phyloP scores from a whole-genome alignment of 345 rosid genomes.

The Lenwebbia sp. region DNA sequence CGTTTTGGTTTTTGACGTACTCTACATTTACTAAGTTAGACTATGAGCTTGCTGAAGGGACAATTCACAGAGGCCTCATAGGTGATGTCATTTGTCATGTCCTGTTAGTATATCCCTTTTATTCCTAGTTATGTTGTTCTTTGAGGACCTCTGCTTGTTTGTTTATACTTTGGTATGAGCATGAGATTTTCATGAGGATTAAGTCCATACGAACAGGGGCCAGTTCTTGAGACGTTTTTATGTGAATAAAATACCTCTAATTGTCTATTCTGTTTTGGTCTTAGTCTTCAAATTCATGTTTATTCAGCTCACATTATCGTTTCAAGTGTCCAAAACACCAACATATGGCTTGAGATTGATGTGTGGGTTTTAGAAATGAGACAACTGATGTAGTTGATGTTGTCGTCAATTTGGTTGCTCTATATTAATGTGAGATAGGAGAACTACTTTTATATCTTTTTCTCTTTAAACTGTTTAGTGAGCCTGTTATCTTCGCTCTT shows the following conservation, averaged over 20 bases:
- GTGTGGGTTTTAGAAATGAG: neutral
- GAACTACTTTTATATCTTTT: no score
- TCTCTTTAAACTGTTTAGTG: no score
- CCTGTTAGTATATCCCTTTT: neutral
- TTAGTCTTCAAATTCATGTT: no score
- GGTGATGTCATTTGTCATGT: neutral
- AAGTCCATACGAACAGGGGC: neutral
- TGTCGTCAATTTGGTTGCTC: neutral
- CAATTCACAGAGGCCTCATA: neutral
- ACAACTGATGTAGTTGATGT: neutral
- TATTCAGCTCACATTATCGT: no score
- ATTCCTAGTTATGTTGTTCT: neutral
- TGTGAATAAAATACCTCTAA: neutral
- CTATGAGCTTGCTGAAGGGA: neutral
- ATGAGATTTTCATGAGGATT: neutral
- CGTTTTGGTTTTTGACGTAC: no score
- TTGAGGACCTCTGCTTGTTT: neutral
- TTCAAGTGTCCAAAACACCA: neutral
- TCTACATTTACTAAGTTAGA: no score
- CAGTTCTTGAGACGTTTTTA: neutral
- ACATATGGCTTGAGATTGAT: neutral
- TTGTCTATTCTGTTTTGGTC: neutral
- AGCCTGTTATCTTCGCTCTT: no score
- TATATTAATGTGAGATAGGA: neutral
- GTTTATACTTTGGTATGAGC: neutral